A percentile compares a stretch with the other conserved stretches of the same genome.
These are phyloP conservation scores for Balamuthia mandrillaris DNA, from an alignment of 208 protist species.

Conservation along the genomic window DNA sequence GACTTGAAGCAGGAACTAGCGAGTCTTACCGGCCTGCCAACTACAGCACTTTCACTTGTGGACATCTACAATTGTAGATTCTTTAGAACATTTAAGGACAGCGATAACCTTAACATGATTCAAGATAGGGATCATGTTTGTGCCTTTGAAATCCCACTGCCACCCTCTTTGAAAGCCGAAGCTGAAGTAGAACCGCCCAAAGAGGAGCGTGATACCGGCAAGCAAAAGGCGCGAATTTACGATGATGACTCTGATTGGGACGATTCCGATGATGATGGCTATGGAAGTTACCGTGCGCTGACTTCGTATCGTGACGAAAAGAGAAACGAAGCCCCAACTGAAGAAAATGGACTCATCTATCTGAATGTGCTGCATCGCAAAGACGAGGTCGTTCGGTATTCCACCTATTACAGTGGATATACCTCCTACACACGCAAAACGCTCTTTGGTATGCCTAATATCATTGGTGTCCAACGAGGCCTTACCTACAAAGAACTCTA, in stretches of 20 bases:
- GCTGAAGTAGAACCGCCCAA: not conserved
- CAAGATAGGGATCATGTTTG: slow-evolving; percentile 41
- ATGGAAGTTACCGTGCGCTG: not conserved
- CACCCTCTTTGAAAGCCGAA: not conserved
- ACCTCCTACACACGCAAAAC: slow-evolving; percentile 24
- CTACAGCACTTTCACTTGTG: not conserved
- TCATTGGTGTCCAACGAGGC: not conserved
- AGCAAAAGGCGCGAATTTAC: not conserved
- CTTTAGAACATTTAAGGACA: slow-evolving; percentile 35
- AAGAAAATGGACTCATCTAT: not conserved
- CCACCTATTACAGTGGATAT: not conserved
- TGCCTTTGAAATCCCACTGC: slow-evolving; percentile 39
- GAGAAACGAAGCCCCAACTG: not conserved
- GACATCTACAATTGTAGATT: slow-evolving; percentile 17
- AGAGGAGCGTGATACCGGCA: not conserved
- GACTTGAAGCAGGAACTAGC: not conserved
- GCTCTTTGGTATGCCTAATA: slow-evolving; percentile 8
- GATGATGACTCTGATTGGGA: not conserved
- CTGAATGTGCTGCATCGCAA: slow-evolving; percentile 3
- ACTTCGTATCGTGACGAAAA: not conserved
- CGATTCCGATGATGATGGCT: not conserved
- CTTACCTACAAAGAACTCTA: slow-evolving; percentile 33
- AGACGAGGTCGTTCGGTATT: not conserved
- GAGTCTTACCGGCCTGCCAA: not conserved
- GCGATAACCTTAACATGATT: slow-evolving; percentile 10